A percentile compares a stretch with the other conserved stretches of the same genome.
Conservation (phyloP, 441 rosid genomes). For the Sinapis alba region DNA sequence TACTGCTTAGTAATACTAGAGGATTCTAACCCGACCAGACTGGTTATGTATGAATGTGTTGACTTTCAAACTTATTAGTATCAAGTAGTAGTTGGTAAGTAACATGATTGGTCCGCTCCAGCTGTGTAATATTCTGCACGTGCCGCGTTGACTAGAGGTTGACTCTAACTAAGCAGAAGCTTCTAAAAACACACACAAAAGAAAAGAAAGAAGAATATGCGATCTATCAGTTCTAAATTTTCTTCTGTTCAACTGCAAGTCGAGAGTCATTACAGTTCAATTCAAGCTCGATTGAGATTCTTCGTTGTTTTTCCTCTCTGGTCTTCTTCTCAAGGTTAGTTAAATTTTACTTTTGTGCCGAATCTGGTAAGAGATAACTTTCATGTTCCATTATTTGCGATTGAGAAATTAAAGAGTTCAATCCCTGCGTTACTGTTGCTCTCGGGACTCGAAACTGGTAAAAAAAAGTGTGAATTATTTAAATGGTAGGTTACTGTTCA, state of each 20-base stretch:
- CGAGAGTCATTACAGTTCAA: slow-evolving; percentile 11
- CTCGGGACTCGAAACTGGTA: slow-evolving; percentile 17
- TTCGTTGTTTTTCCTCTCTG: slow-evolving; percentile 3
- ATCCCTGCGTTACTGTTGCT: not conserved
- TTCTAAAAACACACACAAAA: slow-evolving; percentile 17
- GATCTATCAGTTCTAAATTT: slow-evolving; percentile 28
- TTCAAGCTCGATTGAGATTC: slow-evolving; percentile 20
- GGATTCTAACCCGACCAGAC: not conserved
- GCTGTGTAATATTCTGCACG: slow-evolving; percentile 30
- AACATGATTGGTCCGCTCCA: slow-evolving; percentile 34
- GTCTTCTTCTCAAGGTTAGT: slow-evolving; percentile 35
- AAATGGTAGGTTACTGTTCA: slow-evolving; percentile 12
- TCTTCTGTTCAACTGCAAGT: slow-evolving; percentile 21
- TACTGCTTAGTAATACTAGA: not conserved
- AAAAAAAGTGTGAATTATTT: not conserved
- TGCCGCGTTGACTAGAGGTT: slow-evolving; percentile 36
- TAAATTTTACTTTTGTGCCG: not conserved
- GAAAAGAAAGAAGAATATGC: slow-evolving; percentile 21
- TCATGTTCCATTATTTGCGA: not conserved
- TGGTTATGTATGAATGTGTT: slow-evolving; percentile 9
- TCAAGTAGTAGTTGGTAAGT: not conserved
- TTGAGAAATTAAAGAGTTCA: slow-evolving; percentile 1
- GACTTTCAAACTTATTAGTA: slow-evolving; percentile 11
- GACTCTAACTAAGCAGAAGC: slow-evolving; percentile 34
- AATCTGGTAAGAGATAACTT: slow-evolving; percentile 32